These are phyloP conservation scores for Colletotrichum godetiae DNA, from an alignment of 2,329 filamentous ascomycete genomes.

Conservation along the genomic window DNA sequence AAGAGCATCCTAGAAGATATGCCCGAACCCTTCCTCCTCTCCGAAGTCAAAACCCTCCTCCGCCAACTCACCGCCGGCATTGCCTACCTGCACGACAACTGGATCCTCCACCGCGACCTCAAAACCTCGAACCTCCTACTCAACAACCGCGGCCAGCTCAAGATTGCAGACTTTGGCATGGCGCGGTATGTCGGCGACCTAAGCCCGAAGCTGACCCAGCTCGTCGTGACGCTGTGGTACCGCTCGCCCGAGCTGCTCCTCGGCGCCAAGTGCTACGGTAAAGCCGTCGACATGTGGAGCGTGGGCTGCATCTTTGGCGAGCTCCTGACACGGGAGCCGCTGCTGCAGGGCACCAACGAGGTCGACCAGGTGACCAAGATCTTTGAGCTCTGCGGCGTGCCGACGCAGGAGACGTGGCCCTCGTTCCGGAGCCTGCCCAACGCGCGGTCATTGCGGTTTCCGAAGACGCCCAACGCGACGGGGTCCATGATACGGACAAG, in stretches of 20 bases:
- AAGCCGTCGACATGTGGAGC: conserved; percentile 93
- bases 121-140: conserved; percentile 95
- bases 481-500: conserved; percentile 75
- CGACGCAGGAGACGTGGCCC: conserved; percentile 86
- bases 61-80: conserved; percentile 84
- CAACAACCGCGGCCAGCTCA: conserved; percentile 93
- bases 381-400: conserved; percentile 89
- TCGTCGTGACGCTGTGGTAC: conserved; percentile 98
- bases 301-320: conserved; percentile 96
- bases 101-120: conserved; percentile 93
- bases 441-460: conserved; percentile 81
- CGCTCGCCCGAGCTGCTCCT: conserved; percentile 90
- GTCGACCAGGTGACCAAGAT: conserved; percentile 90
- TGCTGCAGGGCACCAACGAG: conserved; percentile 91
- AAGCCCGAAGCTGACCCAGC: conserved; percentile 81
- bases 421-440: conserved; percentile 89
- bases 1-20: conserved; percentile 94
- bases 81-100: conserved; percentile 86
- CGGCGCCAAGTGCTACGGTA: conserved; percentile 79
- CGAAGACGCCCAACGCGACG: conserved; percentile 54
- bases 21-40: conserved; percentile 91
- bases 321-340: conserved; percentile 82
- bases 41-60: conserved; percentile 91
- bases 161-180: conserved; percentile 98
- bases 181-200: conserved; percentile 89